Evolutionary conservation across 768 basidiomycete genomes (phyloP).

Genomic region (Suillus bovinus): DNA sequence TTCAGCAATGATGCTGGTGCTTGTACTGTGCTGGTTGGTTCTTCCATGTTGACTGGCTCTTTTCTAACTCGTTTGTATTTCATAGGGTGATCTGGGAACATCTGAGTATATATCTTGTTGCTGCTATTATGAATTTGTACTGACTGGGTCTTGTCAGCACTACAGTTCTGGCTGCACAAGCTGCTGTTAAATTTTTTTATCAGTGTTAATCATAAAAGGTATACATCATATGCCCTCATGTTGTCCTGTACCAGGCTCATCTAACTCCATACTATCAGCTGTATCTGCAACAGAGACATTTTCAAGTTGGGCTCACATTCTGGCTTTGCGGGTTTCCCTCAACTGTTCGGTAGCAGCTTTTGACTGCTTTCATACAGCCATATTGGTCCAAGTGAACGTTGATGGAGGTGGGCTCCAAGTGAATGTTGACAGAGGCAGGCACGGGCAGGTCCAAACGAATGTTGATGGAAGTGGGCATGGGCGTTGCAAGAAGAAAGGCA

Average conservation of each 20-base stretch:
- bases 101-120: neutral
- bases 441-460: neutral
- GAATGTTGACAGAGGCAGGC: neutral
- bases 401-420: neutral
- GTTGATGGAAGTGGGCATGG: neutral
- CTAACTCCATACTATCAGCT: neutral
- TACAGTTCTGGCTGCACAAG: neutral
- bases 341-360: neutral
- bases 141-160: neutral
- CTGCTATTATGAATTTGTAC: neutral
- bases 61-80: neutral
- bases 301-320: neutral
- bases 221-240: neutral
- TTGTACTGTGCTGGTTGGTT: neutral
- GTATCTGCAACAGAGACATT: neutral
- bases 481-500: neutral
- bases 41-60: neutral
- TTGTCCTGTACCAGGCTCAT: neutral
- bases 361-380: neutral
- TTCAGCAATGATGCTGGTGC: neutral
- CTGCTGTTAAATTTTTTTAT: neutral
- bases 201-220: neutral
- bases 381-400: neutral
- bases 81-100: slow-evolving; percentile 1
- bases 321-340: neutral